phyloP scores from a whole-genome alignment of 164 flowering plant species.

The Tetracentron sinense region DNA sequence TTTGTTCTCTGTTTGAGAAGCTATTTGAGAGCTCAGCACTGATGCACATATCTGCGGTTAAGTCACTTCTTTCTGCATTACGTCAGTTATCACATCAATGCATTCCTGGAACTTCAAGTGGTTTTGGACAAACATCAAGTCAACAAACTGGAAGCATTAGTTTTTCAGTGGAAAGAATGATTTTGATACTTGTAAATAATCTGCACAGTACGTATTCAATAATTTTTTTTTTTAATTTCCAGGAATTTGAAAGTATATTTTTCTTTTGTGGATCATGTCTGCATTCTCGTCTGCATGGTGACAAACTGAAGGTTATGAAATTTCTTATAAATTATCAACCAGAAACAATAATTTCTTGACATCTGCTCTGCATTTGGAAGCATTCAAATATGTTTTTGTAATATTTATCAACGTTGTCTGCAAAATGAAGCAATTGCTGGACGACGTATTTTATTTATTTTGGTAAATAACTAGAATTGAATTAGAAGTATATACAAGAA shows the following conservation, averaged over 20 bases:
- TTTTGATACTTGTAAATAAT: conserved; percentile 79
- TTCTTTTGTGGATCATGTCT: neutral
- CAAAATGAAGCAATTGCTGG: neutral
- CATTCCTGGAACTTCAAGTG: conserved; percentile 45
- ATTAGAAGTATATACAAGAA: no score
- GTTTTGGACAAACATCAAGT: conserved; percentile 49
- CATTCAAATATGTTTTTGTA: neutral
- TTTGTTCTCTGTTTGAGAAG: conserved; percentile 34
- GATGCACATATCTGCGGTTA: conserved; percentile 92
- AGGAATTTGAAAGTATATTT: neutral
- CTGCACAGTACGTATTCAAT: conserved; percentile 69
- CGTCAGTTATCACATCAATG: conserved; percentile 65
- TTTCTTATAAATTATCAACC: neutral
- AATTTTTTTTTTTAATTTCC: neutral
- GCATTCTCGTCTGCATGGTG: neutral
- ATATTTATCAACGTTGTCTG: neutral
- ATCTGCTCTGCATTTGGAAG: neutral
- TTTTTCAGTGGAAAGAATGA: conserved; percentile 90
- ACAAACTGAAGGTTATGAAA: neutral
- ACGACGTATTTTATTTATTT: neutral
- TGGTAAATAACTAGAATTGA: no score
- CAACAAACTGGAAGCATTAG: conserved; percentile 77
- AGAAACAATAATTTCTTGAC: neutral
- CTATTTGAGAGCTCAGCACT: conserved; percentile 95
- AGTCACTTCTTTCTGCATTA: conserved; percentile 87